phyloP scores from a whole-genome alignment of 2,329 filamentous ascomycete species.

The Calycina herbarum region DNA sequence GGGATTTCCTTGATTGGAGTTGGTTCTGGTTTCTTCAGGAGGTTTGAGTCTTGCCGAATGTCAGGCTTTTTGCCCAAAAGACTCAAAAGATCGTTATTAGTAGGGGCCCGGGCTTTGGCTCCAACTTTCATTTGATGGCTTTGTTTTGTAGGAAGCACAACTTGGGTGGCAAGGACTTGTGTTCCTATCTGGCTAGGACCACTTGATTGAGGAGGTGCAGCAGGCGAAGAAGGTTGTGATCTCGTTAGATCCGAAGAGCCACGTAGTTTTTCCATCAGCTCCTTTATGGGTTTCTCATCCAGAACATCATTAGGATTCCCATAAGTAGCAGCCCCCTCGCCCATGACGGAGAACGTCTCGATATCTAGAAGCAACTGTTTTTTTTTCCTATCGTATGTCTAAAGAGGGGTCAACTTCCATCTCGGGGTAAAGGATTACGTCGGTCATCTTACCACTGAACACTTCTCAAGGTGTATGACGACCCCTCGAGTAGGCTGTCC shows the following conservation, averaged over 20 bases:
- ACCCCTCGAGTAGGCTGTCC: conserved; percentile 11
- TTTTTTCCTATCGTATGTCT: neutral
- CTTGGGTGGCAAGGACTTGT: neutral
- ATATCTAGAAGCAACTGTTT: conserved; percentile 29
- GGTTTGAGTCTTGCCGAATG: neutral
- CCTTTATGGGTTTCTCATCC: neutral
- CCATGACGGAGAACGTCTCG: conserved; percentile 25
- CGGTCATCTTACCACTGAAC: conserved; percentile 15
- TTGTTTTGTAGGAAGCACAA: neutral
- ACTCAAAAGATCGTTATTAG: neutral
- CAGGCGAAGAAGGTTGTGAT: neutral
- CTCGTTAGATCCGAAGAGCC: neutral
- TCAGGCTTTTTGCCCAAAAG: neutral
- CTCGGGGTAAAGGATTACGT: neutral
- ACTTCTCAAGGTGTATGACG: conserved; percentile 19
- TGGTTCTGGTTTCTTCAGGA: neutral
- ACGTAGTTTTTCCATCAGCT: conserved; percentile 6
- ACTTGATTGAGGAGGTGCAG: neutral
- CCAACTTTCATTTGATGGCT: neutral
- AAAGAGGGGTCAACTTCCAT: neutral
- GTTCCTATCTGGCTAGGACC: neutral
- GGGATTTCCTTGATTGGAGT: neutral
- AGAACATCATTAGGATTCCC: conserved; percentile 30
- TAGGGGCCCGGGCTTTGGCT: neutral
- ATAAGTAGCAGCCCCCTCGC: conserved; percentile 20